phyloP scores from a whole-genome alignment of 768 basidiomycete species.

The Termitomyces eurrhizus region DNA sequence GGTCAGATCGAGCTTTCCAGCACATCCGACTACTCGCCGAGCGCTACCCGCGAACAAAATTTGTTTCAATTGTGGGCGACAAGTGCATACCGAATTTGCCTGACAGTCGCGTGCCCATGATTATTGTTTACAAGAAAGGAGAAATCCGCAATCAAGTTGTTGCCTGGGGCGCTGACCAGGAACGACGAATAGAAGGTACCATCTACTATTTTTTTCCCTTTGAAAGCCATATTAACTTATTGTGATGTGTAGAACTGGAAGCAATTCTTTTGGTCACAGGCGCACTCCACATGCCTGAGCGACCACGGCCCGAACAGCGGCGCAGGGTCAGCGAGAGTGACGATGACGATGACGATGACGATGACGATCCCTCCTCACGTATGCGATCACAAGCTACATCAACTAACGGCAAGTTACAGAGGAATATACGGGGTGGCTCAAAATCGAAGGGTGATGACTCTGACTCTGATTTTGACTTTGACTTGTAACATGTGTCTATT shows the following conservation, averaged over 20 bases:
- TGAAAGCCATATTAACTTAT: slow-evolving; percentile 8
- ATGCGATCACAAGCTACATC: slow-evolving; percentile 56
- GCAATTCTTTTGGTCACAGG: slow-evolving; percentile 61
- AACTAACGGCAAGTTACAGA: slow-evolving; percentile 46
- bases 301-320: slow-evolving; percentile 26
- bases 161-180: slow-evolving; percentile 78
- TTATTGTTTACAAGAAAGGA: slow-evolving; percentile 91
- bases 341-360: slow-evolving; percentile 42
- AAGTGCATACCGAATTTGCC: slow-evolving; percentile 97
- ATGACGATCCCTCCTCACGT: slow-evolving; percentile 47
- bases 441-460: slow-evolving; percentile 42
- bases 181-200: slow-evolving; percentile 74
- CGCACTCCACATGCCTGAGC: slow-evolving; percentile 58
- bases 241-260: slow-evolving; percentile 55
- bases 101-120: slow-evolving; percentile 85
- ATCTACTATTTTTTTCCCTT: not conserved
- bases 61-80: slow-evolving; percentile 91
- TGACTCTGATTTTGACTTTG: slow-evolving; percentile 81
- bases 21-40: slow-evolving; percentile 71
- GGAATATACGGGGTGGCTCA: slow-evolving; percentile 47
- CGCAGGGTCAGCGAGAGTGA: slow-evolving; percentile 36
- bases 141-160: slow-evolving; percentile 83
- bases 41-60: slow-evolving; percentile 90
- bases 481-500: slow-evolving; percentile 37
- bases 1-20: slow-evolving; percentile 70